Evolutionary conservation across 768 basidiomycete species (phyloP).

Genomic region (Suillus lakei): DNA sequence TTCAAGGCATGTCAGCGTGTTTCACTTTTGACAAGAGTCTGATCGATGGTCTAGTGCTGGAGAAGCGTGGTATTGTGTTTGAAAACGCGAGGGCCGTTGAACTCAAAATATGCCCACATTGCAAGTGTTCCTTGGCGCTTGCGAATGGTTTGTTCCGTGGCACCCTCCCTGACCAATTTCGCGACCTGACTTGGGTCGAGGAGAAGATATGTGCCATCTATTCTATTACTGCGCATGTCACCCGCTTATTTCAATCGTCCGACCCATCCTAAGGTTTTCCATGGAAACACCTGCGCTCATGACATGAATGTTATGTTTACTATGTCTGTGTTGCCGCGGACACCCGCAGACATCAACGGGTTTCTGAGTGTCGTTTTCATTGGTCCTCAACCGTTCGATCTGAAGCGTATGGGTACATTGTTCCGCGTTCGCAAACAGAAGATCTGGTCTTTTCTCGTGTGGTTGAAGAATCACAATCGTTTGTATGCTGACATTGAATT

Average conservation of each 20-base stretch:
- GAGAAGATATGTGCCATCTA: constrained; percentile 36
- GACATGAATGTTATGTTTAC: constrained; percentile 37
- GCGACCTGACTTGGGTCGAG: constrained; percentile 32
- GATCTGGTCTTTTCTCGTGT: constrained; percentile 12
- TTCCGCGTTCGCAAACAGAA: neutral
- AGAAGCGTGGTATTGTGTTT: neutral
- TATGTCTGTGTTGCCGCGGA: constrained; percentile 28
- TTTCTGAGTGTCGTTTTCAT: constrained; percentile 35
- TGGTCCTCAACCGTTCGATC: constrained; percentile 24
- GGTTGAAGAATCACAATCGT: constrained; percentile 5
- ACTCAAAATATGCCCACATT: neutral
- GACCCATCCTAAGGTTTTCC: constrained; percentile 30
- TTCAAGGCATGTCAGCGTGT: neutral
- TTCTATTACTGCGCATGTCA: constrained; percentile 31
- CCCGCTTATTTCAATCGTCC: constrained; percentile 28
- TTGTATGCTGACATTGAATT: constrained; percentile 8
- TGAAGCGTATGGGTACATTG: neutral
- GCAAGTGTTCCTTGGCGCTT: neutral
- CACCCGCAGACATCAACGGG: constrained; percentile 31
- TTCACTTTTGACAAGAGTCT: neutral
- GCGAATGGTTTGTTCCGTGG: constrained; percentile 6
- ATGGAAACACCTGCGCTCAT: constrained; percentile 42
- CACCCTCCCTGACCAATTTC: neutral
- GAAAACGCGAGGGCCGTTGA: neutral
- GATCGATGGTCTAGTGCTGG: constrained; percentile 1